phyloP scores from a whole-genome alignment of 2,329 filamentous ascomycete species.

The Ceratocystis huliohia region DNA sequence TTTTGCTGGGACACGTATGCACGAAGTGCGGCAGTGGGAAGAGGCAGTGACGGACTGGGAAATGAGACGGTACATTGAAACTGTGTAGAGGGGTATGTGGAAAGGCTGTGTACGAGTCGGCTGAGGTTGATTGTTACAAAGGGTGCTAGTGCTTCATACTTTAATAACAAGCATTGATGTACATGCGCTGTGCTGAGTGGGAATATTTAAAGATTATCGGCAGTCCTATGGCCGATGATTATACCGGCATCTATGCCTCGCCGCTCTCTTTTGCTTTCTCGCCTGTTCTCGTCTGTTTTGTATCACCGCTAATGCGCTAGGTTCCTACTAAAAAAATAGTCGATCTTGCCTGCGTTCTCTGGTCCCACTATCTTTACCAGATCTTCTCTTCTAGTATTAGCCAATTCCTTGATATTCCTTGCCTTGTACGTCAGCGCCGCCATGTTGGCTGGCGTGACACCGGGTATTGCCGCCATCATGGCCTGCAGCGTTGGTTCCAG shows the following conservation, averaged over 20 bases:
- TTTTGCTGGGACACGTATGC: constrained; percentile 80
- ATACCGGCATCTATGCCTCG: too few relatives aligned
- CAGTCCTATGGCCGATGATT: too few relatives aligned
- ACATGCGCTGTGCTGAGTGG: too few relatives aligned
- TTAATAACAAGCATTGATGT: too few relatives aligned
- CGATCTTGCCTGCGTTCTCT: constrained; percentile 63
- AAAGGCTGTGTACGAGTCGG: too few relatives aligned
- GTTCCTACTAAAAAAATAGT: constrained; percentile 66
- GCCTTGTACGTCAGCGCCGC: constrained; percentile 58
- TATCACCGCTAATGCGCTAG: not conserved
- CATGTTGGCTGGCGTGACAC: constrained; percentile 68
- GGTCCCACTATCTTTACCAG: constrained; percentile 63
- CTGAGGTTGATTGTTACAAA: too few relatives aligned
- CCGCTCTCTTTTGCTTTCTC: too few relatives aligned
- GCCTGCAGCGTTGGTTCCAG: constrained; percentile 25
- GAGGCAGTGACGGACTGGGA: constrained; percentile 97
- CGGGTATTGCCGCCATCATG: constrained; percentile 58
- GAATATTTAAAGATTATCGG: too few relatives aligned
- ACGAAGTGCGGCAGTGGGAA: constrained; percentile 83
- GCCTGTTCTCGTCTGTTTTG: not conserved
- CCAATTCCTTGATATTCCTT: constrained; percentile 67
- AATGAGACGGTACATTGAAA: constrained; percentile 65
- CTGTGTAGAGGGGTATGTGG: constrained; percentile 36
- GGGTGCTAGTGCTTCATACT: too few relatives aligned
- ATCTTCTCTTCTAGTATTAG: constrained; percentile 68